A percentile compares a stretch with the other conserved stretches of the same genome.
These are phyloP conservation scores for Megacollybia marginata DNA, from an alignment of 768 basidiomycete genomes.

Conservation along the genomic window DNA sequence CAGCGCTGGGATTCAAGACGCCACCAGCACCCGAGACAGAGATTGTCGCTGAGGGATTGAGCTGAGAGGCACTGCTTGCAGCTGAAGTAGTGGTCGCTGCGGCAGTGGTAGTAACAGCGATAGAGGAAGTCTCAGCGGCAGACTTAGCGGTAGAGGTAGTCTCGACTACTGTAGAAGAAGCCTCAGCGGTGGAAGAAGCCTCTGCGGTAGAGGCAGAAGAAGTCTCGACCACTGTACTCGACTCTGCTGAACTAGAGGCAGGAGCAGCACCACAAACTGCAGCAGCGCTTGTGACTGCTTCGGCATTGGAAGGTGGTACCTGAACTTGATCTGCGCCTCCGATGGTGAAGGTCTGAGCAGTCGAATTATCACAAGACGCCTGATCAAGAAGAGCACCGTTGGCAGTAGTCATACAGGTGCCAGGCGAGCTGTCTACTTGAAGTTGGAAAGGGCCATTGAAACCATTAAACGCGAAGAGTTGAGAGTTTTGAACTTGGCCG, in stretches of 20 bases:
- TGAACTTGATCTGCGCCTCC: not conserved
- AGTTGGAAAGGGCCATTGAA: constrained; percentile 10
- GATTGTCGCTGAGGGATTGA: not conserved
- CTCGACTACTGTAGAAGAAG: not conserved
- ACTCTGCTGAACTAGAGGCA: not conserved
- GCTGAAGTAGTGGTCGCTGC: not conserved
- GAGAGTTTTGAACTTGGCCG: constrained; percentile 11
- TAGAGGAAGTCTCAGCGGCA: constrained; percentile 1
- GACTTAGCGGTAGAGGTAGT: not conserved
- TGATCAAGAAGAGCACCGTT: constrained; percentile 11
- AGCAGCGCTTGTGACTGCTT: not conserved
- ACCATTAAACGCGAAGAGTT: constrained; percentile 15
- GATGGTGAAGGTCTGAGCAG: constrained; percentile 12
- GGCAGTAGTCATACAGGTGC: constrained; percentile 10
- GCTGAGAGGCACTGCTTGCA: not conserved
- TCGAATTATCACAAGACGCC: constrained; percentile 5
- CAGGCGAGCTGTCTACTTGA: constrained; percentile 10
- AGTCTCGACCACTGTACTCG: not conserved
- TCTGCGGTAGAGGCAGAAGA: not conserved
- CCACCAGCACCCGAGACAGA: not conserved
- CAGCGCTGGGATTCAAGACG: constrained; percentile 11
- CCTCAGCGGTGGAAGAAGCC: not conserved
- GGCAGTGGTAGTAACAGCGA: constrained; percentile 1
- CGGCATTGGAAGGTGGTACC: not conserved
- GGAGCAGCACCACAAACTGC: not conserved